Conservation (phyloP, 495 filamentous ascomycete species). For the Lasiosphaeria miniovina region DNA sequence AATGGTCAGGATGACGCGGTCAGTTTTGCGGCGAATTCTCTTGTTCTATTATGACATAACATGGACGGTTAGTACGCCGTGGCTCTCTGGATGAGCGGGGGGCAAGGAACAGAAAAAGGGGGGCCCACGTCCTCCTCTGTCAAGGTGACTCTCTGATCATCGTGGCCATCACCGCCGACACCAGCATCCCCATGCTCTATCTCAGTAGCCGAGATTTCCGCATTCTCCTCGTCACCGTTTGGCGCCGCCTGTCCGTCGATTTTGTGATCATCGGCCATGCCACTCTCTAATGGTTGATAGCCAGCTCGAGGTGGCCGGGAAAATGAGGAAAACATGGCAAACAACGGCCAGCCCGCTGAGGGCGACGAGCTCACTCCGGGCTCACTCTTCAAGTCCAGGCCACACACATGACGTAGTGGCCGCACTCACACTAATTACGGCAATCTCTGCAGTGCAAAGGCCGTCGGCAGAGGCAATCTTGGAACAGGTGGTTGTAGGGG, state of each 20-base stretch:
- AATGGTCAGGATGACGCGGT: conserved; percentile 55
- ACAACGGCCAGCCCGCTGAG: too few species aligned
- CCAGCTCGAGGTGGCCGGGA: background rate
- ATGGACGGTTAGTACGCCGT: background rate
- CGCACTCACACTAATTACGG: too few species aligned
- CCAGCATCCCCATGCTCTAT: background rate
- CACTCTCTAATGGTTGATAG: background rate
- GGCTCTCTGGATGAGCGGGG: background rate
- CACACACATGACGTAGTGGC: too few species aligned
- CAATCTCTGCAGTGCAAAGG: too few species aligned
- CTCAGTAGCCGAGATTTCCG: background rate
- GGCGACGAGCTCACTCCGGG: too few species aligned
- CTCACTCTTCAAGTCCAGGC: too few species aligned
- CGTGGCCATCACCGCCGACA: background rate
- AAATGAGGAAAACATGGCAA: background rate
- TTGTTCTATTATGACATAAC: conserved; percentile 32
- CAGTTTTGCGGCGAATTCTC: conserved; percentile 60
- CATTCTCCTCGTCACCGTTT: background rate
- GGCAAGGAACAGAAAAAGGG: background rate
- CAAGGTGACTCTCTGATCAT: conserved; percentile 7
- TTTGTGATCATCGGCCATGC: background rate
- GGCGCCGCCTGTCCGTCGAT: background rate
- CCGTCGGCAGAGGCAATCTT: too few species aligned
- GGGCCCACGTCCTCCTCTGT: conserved; percentile 18
- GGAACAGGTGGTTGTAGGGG: too few species aligned